phyloP scores from a whole-genome alignment of 176 grass and related monocot genomes.

The Dactylis glomerata region DNA sequence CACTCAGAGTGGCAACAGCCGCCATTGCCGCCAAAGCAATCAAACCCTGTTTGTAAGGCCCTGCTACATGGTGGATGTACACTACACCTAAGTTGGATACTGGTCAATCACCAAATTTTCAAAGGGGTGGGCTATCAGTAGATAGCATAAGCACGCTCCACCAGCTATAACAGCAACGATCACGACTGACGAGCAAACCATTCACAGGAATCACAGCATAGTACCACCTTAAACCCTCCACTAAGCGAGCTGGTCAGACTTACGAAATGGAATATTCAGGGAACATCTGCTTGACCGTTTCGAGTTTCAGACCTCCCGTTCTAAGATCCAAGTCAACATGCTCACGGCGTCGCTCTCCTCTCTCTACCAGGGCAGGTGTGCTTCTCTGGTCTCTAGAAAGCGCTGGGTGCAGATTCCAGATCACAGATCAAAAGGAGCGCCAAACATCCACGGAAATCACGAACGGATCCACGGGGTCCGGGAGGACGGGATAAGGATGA shows the following conservation, averaged over 20 bases:
- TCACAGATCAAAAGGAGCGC: neutral
- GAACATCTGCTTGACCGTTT: neutral
- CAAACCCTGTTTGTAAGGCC: neutral
- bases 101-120: neutral
- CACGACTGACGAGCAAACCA: slow-evolving; percentile 5
- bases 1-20: neutral
- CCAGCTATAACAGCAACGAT: neutral
- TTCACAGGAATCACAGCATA: slow-evolving; percentile 21
- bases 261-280: no score
- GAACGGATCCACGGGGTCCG: slow-evolving; percentile 2
- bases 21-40: no score
- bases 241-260: neutral
- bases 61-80: neutral
- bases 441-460: neutral
- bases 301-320: neutral
- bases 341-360: neutral
- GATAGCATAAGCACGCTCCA: neutral
- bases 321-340: neutral
- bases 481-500: neutral
- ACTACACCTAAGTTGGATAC: neutral
- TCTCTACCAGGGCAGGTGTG: neutral
- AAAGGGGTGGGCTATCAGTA: neutral
- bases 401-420: neutral
- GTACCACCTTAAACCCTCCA: neutral
- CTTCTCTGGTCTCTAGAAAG: neutral